Evolutionary conservation across 345 rosid species (phyloP), one percentile per base, ranked within the genome.

Genomic region (Eucalyptus marginata): DNA sequence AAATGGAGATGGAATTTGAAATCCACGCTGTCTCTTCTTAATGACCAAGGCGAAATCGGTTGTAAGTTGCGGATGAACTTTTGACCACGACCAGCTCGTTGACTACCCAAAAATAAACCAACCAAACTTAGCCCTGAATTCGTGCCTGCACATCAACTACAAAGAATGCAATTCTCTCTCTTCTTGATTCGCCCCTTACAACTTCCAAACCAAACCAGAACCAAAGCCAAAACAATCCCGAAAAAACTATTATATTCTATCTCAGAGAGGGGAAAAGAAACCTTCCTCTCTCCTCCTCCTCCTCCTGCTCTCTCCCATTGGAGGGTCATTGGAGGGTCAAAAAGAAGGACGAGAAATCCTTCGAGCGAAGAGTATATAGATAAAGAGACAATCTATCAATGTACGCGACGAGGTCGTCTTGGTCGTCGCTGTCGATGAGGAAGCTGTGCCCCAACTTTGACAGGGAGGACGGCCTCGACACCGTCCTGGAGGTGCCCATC

Each of bases 401-500:
- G 56, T 88, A n/a, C 31, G 31, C 31, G 31, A 16, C 50, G 24
- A 27, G 36, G 20, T 20, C 58, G 25, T 88, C 86, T 49, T 79
- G 51, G 49, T 62, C 54, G 2, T 33, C 79, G 17, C 6, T 15
- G 27, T 62, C 89, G 86, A 95, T 93, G 95, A 95, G 95, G 93
- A 95, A 91, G 79, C 87, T 94, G 47, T 95, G 96, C 68, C 95
- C 96, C 4, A 95, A 95, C 89, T 94, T 91, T n/a, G 96, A 95
- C 86, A 93, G 87, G 84, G 94, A 93, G 90, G 91, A 95, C 86
- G 96, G 92, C 24, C 92, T 95, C 25, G 96, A 95, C 8, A 94
- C 97, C 15, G 96, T 95, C n/a, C 87, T 95, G 93, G 97, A 95
- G 91, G 97, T 95, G 50, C 97, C 97, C 3, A 91, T 95, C 9